Conservation (phyloP, 2,329 filamentous ascomycete species). For the Xylariomycetidae sp. region DNA sequence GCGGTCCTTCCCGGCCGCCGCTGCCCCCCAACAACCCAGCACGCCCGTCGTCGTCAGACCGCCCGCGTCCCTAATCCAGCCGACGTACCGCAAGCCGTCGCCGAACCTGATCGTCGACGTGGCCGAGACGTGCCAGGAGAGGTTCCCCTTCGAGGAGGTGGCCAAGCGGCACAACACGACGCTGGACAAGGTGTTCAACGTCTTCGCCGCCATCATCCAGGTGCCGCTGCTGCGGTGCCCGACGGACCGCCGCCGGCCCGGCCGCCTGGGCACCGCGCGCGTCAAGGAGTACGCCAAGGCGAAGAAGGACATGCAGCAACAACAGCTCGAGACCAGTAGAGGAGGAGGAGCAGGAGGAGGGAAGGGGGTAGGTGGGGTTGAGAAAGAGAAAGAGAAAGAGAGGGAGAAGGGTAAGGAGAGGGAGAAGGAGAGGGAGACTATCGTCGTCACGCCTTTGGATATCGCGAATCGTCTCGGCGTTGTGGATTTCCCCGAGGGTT, state of each 20-base stretch:
- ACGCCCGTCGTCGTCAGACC: conserved; percentile 13
- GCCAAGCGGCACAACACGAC: conserved; percentile 39
- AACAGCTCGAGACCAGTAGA: background rate
- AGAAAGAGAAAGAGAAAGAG: conserved; percentile 1
- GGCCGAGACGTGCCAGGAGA: conserved; percentile 41
- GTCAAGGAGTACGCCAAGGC: conserved; percentile 39
- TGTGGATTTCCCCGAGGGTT: conserved; percentile 19
- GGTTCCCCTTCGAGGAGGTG: conserved; percentile 65
- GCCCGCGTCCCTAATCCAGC: conserved; percentile 20
- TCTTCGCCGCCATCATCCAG: conserved; percentile 44
- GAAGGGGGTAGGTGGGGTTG: too few relatives aligned
- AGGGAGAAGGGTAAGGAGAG: conserved; percentile 1
- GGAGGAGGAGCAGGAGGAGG: background rate
- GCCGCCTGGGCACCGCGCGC: conserved; percentile 34
- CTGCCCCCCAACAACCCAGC: background rate
- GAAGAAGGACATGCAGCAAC: conserved; percentile 31
- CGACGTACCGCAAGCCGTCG: conserved; percentile 30
- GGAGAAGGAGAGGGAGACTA: background rate
- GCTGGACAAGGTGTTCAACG: conserved; percentile 40
- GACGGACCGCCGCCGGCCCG: conserved; percentile 37
- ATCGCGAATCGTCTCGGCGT: conserved; percentile 20
- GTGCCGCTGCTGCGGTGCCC: conserved; percentile 42
- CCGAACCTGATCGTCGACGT: conserved; percentile 42
- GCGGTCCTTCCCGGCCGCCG: too few relatives aligned
- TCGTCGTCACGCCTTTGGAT: conserved; percentile 12